Conservation (phyloP, 371 early-diverging fungal genomes). For the Mortierella sp. region DNA sequence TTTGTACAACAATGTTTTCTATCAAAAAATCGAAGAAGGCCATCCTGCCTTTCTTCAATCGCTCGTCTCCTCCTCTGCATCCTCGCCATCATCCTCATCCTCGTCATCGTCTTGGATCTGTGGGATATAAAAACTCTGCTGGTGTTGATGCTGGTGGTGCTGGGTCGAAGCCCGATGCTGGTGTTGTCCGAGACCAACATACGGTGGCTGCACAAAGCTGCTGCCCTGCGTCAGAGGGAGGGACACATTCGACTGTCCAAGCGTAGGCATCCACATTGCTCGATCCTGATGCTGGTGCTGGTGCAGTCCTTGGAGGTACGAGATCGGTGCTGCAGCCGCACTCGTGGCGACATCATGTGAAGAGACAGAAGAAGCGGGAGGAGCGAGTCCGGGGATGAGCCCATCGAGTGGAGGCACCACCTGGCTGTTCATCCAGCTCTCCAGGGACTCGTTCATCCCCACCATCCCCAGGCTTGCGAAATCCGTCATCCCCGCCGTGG, state of each 20-base stretch:
- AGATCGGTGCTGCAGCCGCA: too few species aligned
- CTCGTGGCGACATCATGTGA: not conserved
- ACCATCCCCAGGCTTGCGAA: not conserved
- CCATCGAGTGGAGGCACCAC: not conserved
- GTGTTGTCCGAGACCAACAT: constrained; percentile 16
- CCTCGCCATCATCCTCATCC: constrained; percentile 8
- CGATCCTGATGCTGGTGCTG: not conserved
- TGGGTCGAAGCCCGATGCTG: constrained; percentile 3
- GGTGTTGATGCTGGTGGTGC: constrained; percentile 42
- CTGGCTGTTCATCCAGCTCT: constrained; percentile 3
- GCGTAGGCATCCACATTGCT: not conserved
- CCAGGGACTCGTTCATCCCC: not conserved
- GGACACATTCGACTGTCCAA: not conserved
- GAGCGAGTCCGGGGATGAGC: not conserved
- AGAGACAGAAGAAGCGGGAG: too few species aligned
- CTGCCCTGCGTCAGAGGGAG: too few species aligned
- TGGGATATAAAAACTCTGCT: constrained; percentile 51
- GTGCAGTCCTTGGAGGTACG: too few species aligned
- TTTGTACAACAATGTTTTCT: too few species aligned
- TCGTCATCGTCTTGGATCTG: constrained; percentile 48
- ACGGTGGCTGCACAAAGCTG: too few species aligned
- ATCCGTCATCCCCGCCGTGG: not conserved
- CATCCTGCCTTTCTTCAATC: too few species aligned
- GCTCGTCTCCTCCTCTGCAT: too few species aligned
- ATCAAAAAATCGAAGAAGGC: too few species aligned